phyloP scores from a whole-genome alignment of 148 eudicot genomes.

The Amaranthus hypochondriacus region DNA sequence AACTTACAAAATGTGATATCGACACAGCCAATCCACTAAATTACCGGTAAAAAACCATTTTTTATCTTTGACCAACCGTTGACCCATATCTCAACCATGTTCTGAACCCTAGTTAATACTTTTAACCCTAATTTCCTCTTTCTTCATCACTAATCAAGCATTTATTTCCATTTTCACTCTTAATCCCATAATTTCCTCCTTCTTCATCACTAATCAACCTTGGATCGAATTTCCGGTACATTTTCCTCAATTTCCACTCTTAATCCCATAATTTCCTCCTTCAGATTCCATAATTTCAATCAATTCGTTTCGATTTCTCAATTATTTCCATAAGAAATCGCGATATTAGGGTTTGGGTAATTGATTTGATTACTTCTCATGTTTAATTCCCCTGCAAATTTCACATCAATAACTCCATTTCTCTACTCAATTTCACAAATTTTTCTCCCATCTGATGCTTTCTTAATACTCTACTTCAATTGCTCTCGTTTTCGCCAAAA shows the following conservation, averaged over 20 bases:
- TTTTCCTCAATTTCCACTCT: slow-evolving; percentile 9
- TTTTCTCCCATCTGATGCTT: slow-evolving; percentile 37
- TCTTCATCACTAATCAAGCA: no score
- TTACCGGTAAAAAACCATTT: no score
- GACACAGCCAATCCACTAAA: no score
- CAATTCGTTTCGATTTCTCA: neutral
- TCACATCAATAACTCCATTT: slow-evolving; percentile 31
- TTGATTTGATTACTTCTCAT: slow-evolving; percentile 41
- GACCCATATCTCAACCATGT: no score
- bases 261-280: neutral
- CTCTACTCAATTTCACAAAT: slow-evolving; percentile 39
- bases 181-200: no score
- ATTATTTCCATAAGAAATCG: neutral
- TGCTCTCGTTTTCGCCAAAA: slow-evolving; percentile 65
- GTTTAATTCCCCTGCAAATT: slow-evolving; percentile 43
- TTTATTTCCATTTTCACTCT: no score
- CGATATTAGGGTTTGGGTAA: slow-evolving; percentile 13
- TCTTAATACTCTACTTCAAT: slow-evolving; percentile 38
- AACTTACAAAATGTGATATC: no score
- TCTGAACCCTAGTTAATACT: no score
- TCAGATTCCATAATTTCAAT: slow-evolving; percentile 3
- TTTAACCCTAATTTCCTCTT: no score
- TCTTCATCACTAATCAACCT: no score
- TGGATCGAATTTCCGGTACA: slow-evolving; percentile 8
- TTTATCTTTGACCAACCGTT: no score